Evolutionary conservation across 1,284 basidiomycete species (phyloP), one percentile per base, ranked within the genome.

Genomic region (Boletus sp.): DNA sequence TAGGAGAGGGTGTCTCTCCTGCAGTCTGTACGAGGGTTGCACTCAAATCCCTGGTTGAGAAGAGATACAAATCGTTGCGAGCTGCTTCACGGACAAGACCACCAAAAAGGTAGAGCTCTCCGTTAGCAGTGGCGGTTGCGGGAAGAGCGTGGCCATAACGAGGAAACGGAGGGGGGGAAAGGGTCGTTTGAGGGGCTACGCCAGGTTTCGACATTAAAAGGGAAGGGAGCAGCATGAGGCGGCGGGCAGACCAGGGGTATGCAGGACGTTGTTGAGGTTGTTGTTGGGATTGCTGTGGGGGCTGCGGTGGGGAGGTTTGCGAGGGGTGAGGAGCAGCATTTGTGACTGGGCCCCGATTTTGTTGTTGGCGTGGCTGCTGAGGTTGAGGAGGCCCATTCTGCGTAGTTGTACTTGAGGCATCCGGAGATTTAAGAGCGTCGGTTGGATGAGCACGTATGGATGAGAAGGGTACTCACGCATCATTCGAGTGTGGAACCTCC

Each of bases 131-230:
- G 2, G 91, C 82, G 38, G 81, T 82, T 12, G 91, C 81, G 19
- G 96, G 95, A n/a, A 97, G 81, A 3, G 94, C 90, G 62, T 97
- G 92, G 10, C 96, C 96, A 64, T 99, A 99, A 46, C 96, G 86
- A 13, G 96, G 96, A 69, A 99, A 99, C 0, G 96, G 96, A 19
- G 83, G 82, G 1, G 86, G 84, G 1, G 86, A 88, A 4, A 83
- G 80, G 3, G 76, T 72, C 2, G 77, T 77, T 6, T 81, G 77
- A 27, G 78, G 75, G 3, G 71, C 73, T 46, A 78, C 68, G 38
- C 79, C 80, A 13, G 82, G 79, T 57, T 82, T 86, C 39, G 75
- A 74, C 44, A 86, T 71, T 17, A 80, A 66, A 14, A 80, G 69
- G 1, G 86, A 84, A 8, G 87, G 80, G 1, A 80, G 77, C 16